phyloP scores from a whole-genome alignment of 768 basidiomycete genomes.

The Panaeolus papilionaceus region DNA sequence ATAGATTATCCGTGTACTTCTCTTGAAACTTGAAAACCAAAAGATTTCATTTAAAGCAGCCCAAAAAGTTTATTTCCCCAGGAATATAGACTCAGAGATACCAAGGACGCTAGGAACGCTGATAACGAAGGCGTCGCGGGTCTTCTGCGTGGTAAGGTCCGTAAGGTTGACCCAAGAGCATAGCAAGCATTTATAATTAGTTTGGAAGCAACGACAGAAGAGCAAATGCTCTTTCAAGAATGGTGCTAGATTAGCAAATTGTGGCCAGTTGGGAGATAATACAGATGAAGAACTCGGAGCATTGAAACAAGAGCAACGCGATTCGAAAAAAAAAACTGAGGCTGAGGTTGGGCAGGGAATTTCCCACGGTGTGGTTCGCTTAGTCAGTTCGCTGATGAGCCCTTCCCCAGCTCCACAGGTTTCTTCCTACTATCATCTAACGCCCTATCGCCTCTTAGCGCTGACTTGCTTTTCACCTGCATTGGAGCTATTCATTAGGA shows the following conservation, averaged over 20 bases:
- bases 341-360: not conserved
- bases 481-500: not conserved
- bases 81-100: not conserved
- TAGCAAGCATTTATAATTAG: too few species aligned
- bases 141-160: too few species aligned
- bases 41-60: not conserved
- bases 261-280: too few species aligned
- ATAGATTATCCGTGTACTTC: not conserved
- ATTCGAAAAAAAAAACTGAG: too few species aligned
- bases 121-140: too few species aligned
- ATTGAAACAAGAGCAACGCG: too few species aligned
- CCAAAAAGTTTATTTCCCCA: not conserved
- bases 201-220: too few species aligned
- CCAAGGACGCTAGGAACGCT: too few species aligned
- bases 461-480: not conserved
- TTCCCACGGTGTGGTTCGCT: not conserved
- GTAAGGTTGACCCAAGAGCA: too few species aligned
- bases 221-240: too few species aligned
- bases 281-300: too few species aligned
- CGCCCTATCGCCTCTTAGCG: not conserved
- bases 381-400: conserved; percentile 1
- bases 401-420: not conserved
- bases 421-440: conserved; percentile 4
- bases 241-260: too few species aligned
- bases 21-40: not conserved